Percentiles rank a stretch among this genome's conserved stretches.
These are phyloP conservation scores for Mortierella sp. DNA, from an alignment of 371 early-diverging fungal species.

Conservation along the genomic window DNA sequence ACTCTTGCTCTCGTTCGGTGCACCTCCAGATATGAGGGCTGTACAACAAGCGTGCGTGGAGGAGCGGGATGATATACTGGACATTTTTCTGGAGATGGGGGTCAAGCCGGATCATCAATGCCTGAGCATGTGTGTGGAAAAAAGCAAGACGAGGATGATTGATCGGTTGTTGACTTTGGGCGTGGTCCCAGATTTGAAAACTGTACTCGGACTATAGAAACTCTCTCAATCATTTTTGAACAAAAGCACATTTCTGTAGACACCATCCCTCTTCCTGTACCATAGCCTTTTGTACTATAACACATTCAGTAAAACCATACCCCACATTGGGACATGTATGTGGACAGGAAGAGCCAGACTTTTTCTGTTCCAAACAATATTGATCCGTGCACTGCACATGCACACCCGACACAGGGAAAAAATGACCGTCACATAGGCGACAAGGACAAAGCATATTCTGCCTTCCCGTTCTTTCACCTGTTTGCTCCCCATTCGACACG, in stretches of 20 bases:
- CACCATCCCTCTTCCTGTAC: too few species aligned
- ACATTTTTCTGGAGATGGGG: constrained; percentile 35
- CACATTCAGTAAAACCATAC: too few species aligned
- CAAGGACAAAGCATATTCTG: not conserved
- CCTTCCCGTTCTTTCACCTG: not conserved
- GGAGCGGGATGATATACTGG: constrained; percentile 35
- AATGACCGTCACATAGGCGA: too few species aligned
- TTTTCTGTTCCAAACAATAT: constrained; percentile 35
- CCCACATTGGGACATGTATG: too few species aligned
- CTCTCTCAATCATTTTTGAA: too few species aligned
- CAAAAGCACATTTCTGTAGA: too few species aligned
- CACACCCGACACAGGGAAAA: too few species aligned
- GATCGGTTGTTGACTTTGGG: constrained; percentile 40
- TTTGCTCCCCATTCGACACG: not conserved
- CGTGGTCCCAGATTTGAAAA: constrained; percentile 48
- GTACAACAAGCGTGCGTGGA: constrained; percentile 46
- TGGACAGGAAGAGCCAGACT: constrained; percentile 6
- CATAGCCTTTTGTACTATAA: too few species aligned
- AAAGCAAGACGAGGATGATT: constrained; percentile 35
- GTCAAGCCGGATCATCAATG: constrained; percentile 40
- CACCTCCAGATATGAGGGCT: constrained; percentile 37
- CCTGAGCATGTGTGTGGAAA: constrained; percentile 40
- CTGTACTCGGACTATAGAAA: constrained; percentile 34
- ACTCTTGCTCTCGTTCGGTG: constrained; percentile 26
- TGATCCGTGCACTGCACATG: too few species aligned